A percentile compares a stretch with the other conserved stretches of the same genome.
These are phyloP conservation scores for Hypoxylon sp. DNA, from an alignment of 2,329 filamentous ascomycete genomes.

Conservation along the genomic window DNA sequence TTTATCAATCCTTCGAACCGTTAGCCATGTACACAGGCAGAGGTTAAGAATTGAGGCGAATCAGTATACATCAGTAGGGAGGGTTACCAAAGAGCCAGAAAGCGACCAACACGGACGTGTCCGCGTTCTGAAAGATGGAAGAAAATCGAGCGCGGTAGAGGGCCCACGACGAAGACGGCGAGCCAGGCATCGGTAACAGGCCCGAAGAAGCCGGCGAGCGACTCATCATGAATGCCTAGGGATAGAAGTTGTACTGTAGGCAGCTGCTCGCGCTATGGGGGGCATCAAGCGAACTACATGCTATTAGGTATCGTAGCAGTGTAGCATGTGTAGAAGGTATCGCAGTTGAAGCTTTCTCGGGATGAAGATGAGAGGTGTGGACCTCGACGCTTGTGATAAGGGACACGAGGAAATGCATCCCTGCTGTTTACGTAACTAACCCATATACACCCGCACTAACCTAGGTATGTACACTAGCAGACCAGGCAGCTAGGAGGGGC, in stretches of 20 bases:
- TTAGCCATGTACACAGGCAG: slow-evolving; percentile 22
- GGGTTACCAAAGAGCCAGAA: slow-evolving; percentile 92
- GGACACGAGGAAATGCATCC: slow-evolving; percentile 12
- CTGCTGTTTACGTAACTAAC: background rate
- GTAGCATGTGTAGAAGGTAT: background rate
- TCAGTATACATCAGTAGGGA: background rate
- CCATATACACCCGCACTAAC: no score
- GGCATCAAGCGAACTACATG: background rate
- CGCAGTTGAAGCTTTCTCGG: background rate
- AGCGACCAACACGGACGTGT: slow-evolving; percentile 78
- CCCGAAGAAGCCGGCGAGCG: slow-evolving; percentile 47
- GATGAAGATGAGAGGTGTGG: background rate
- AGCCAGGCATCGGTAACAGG: slow-evolving; percentile 68
- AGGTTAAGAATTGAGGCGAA: background rate
- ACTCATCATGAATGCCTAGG: slow-evolving; percentile 27
- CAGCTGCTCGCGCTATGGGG: background rate
- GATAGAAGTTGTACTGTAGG: background rate
- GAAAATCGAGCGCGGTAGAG: slow-evolving; percentile 75
- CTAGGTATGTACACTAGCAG: background rate
- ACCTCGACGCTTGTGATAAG: background rate
- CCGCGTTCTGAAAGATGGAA: slow-evolving; percentile 73
- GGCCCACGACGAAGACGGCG: slow-evolving; percentile 77
- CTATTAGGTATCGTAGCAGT: background rate
- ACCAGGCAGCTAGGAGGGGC: no score
- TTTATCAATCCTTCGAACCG: slow-evolving; percentile 80